Evolutionary conservation across 2,329 filamentous ascomycete genomes (phyloP).

Genomic region (Cercospora zeae-maydis): DNA sequence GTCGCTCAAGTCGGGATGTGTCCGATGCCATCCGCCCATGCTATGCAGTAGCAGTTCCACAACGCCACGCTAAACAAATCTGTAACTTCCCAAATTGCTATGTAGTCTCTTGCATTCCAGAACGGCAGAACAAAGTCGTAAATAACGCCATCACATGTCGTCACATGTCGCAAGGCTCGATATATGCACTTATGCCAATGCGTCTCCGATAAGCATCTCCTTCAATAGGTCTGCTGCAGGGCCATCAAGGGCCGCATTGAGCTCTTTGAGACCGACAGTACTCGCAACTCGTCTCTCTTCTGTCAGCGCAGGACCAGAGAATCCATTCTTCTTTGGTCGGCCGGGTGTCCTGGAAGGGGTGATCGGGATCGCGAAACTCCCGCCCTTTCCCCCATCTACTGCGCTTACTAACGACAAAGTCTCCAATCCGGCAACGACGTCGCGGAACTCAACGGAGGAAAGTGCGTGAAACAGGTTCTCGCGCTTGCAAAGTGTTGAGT

Average conservation of each 20-base stretch:
- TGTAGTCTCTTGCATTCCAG: not conserved
- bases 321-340: constrained; percentile 46
- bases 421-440: constrained; percentile 86
- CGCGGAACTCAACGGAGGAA: constrained; percentile 86
- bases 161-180: not conserved
- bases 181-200: constrained; percentile 4
- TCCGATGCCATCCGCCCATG: not conserved
- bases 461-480: constrained; percentile 89
- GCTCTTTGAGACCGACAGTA: constrained; percentile 36
- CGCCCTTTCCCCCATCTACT: constrained; percentile 64
- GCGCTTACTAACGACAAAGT: constrained; percentile 75
- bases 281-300: constrained; percentile 58
- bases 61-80: not conserved
- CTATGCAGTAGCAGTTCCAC: not conserved
- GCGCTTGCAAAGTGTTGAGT: constrained; percentile 74
- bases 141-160: not conserved
- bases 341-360: constrained; percentile 64
- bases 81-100: not conserved
- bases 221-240: constrained; percentile 37
- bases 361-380: constrained; percentile 57
- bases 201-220: constrained; percentile 37
- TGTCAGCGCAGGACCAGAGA: constrained; percentile 39
- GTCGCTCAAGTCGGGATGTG: not conserved
- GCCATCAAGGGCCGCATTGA: constrained; percentile 35
- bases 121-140: not conserved